phyloP scores from a whole-genome alignment of 1,284 basidiomycete genomes.

The Neolentinus lepideus region DNA sequence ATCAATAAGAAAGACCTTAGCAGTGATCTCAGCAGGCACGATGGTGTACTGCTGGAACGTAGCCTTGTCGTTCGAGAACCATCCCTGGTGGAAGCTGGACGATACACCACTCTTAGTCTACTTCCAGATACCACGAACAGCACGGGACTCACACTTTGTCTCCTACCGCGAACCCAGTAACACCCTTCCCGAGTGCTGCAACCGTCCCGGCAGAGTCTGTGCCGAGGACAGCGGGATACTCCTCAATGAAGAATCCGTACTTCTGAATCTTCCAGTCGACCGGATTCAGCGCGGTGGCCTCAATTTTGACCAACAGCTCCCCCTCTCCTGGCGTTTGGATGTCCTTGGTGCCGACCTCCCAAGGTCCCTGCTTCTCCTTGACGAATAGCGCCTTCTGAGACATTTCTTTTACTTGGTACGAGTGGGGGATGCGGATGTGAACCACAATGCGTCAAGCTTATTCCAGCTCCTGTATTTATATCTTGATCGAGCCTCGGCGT shows the following conservation, averaged over 20 bases:
- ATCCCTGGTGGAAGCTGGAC: conserved; percentile 20
- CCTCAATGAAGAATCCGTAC: conserved; percentile 14
- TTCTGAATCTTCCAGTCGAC: conserved; percentile 32
- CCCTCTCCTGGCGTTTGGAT: conserved; percentile 18
- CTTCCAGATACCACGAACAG: neutral
- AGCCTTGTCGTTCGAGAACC: conserved; percentile 10
- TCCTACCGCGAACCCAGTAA: conserved; percentile 33
- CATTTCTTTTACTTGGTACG: too few relatives aligned
- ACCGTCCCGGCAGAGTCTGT: conserved; percentile 41
- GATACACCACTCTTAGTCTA: neutral
- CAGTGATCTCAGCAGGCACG: conserved; percentile 19
- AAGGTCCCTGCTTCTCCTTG: conserved; percentile 6
- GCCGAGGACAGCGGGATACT: conserved; percentile 34
- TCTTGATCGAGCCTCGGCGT: too few relatives aligned
- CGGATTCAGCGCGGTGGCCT: conserved; percentile 26
- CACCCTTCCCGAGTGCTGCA: conserved; percentile 34
- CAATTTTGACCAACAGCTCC: conserved; percentile 27
- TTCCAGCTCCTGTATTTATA: too few relatives aligned
- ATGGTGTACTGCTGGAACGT: conserved; percentile 27
- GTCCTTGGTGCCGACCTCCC: conserved; percentile 8
- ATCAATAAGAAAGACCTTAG: conserved; percentile 16
- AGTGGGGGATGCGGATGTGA: too few relatives aligned
- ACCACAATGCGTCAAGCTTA: too few relatives aligned
- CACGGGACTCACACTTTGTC: conserved; percentile 34
- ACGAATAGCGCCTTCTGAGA: conserved; percentile 22